phyloP scores from a whole-genome alignment of 202 grass and related monocot species.

The Panicum hallii region DNA sequence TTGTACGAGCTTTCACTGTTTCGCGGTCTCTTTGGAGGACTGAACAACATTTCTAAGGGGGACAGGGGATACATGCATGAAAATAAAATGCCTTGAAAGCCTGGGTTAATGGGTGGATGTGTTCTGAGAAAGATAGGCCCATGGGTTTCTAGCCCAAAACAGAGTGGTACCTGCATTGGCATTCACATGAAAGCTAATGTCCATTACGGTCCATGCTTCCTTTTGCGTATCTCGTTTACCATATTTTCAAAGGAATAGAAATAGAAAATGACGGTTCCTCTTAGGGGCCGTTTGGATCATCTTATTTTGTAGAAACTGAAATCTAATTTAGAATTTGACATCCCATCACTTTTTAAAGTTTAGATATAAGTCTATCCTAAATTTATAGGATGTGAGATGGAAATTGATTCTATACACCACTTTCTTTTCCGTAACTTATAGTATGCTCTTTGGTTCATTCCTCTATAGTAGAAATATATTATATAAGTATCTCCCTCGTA shows the following conservation, averaged over 20 bases:
- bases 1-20: not conserved
- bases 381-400: too few relatives aligned
- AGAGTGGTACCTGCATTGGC: not conserved
- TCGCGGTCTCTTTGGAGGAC: not conserved
- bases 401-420: too few relatives aligned
- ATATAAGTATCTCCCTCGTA: too few relatives aligned
- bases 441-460: too few relatives aligned
- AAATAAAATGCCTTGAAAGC: not conserved
- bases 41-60: not conserved
- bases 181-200: not conserved
- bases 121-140: not conserved
- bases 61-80: not conserved
- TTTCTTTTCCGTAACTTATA: too few relatives aligned
- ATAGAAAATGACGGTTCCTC: not conserved
- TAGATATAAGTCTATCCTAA: too few relatives aligned
- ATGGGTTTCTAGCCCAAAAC: not conserved
- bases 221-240: not conserved
- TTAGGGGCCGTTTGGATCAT: too few relatives aligned
- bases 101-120: not conserved
- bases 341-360: too few relatives aligned
- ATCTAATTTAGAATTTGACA: too few relatives aligned
- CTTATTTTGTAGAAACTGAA: too few relatives aligned
- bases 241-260: not conserved
- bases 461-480: too few relatives aligned
- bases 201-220: too few relatives aligned